A percentile compares a stretch with the other conserved stretches of the same genome.
phyloP scores from a whole-genome alignment of 129 eudicot genomes.

The Tagetes patula region DNA sequence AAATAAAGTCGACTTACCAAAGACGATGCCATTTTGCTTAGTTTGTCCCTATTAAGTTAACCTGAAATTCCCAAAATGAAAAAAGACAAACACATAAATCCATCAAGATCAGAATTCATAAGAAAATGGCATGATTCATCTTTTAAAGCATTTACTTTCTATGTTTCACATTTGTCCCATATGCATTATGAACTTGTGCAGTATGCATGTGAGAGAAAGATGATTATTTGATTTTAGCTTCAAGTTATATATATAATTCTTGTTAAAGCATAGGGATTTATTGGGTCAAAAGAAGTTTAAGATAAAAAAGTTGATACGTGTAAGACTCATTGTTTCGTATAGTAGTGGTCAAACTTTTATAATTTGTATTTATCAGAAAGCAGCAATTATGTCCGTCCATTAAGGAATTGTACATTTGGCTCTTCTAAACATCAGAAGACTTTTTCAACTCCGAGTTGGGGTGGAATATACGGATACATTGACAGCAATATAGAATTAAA shows the following conservation, averaged over 20 bases:
- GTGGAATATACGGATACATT: conserved; percentile 24
- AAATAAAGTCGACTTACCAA: conserved; percentile 38
- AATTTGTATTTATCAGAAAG: conserved; percentile 10
- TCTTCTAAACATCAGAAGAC: conserved; percentile 26
- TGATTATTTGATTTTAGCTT: neutral
- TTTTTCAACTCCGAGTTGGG: conserved; percentile 20
- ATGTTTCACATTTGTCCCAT: neutral
- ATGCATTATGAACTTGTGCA: neutral
- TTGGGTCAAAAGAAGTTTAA: neutral
- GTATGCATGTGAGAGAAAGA: neutral
- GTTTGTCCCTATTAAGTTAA: conserved; percentile 17
- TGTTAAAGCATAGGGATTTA: conserved; percentile 6
- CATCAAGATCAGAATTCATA: neutral
- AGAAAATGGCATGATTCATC: neutral
- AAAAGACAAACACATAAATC: neutral
- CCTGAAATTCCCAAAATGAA: conserved; percentile 27
- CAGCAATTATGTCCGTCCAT: conserved; percentile 19
- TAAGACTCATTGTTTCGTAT: conserved; percentile 25
- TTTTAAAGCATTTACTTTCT: neutral
- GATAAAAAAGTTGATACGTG: conserved; percentile 4
- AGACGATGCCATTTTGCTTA: conserved; percentile 43
- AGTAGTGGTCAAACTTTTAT: conserved; percentile 12
- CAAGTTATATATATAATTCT: conserved; percentile 1
- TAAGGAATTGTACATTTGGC: conserved; percentile 16
- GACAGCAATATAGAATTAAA: conserved; percentile 22